A percentile compares a stretch with the other conserved stretches of the same genome.
phyloP scores from a whole-genome alignment of 2,329 filamentous ascomycete genomes.

The Neoscytalidium dimidiatum region DNA sequence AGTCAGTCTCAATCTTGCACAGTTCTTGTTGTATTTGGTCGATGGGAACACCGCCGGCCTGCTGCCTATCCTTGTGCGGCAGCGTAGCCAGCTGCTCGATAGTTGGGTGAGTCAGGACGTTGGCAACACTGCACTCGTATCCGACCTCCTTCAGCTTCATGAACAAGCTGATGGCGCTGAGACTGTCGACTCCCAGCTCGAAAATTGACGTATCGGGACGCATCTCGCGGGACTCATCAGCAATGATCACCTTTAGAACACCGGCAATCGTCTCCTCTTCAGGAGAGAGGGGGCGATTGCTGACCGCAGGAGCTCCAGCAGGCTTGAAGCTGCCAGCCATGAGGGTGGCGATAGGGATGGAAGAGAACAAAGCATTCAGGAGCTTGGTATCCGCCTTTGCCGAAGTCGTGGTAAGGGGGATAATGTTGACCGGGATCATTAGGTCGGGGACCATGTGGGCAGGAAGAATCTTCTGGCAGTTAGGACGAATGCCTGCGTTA shows the following conservation, averaged over 20 bases:
- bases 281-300: slow-evolving; percentile 22
- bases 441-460: slow-evolving; percentile 44
- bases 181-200: slow-evolving; percentile 41
- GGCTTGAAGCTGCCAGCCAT: slow-evolving; percentile 13
- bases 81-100: slow-evolving; percentile 36
- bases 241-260: slow-evolving; percentile 27
- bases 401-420: slow-evolving; percentile 38
- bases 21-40: slow-evolving; percentile 20
- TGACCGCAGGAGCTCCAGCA: background rate
- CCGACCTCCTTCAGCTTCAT: slow-evolving; percentile 36
- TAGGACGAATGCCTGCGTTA: slow-evolving; percentile 21
- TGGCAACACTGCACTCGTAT: slow-evolving; percentile 36
- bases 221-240: slow-evolving; percentile 24
- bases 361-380: slow-evolving; percentile 30
- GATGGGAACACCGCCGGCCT: background rate
- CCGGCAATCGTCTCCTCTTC: slow-evolving; percentile 31
- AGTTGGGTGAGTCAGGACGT: slow-evolving; percentile 37
- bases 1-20: slow-evolving; percentile 25
- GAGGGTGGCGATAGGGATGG: slow-evolving; percentile 29
- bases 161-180: slow-evolving; percentile 40
- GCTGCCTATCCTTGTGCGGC: slow-evolving; percentile 21
- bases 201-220: slow-evolving; percentile 36
- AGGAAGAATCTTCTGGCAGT: slow-evolving; percentile 30
- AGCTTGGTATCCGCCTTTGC: slow-evolving; percentile 37
- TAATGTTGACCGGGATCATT: slow-evolving; percentile 38